Conservation (phyloP, 495 filamentous ascomycete genomes). For the Penicillium maclennaniae region DNA sequence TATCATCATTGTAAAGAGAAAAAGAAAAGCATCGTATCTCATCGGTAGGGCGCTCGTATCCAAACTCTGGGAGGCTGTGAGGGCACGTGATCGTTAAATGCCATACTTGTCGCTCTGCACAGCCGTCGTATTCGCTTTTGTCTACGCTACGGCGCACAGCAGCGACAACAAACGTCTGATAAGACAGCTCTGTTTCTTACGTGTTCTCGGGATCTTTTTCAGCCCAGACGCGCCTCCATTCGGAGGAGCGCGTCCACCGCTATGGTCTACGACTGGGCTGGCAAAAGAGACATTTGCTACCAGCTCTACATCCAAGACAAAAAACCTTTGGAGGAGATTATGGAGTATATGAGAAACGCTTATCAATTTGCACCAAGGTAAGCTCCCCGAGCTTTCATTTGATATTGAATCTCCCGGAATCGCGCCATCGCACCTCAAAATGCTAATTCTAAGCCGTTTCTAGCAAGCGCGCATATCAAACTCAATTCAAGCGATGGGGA, state of each 20-base stretch:
- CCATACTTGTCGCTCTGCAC: conserved; percentile 22
- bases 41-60: neutral
- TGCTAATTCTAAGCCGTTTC: conserved; percentile 1
- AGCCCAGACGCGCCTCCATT: conserved; percentile 30
- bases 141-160: conserved; percentile 36
- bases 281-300: conserved; percentile 62
- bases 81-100: conserved; percentile 24
- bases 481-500: conserved; percentile 71
- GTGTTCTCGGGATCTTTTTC: conserved; percentile 7
- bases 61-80: too few species aligned
- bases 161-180: conserved; percentile 39
- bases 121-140: conserved; percentile 11
- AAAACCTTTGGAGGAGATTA: conserved; percentile 63
- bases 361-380: conserved; percentile 67
- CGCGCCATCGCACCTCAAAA: neutral
- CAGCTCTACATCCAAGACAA: conserved; percentile 71
- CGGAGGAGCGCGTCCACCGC: conserved; percentile 24
- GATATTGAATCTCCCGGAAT: neutral
- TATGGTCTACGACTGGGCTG: conserved; percentile 77
- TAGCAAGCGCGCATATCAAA: conserved; percentile 71
- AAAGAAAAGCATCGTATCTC: neutral
- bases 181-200: conserved; percentile 20
- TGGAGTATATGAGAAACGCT: conserved; percentile 56
- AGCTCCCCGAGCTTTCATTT: conserved; percentile 5
- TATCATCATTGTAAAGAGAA: neutral